Evolutionary conservation across 2,329 filamentous ascomycete species (phyloP).

Genomic region (Lasiodiplodia hormozganensis): DNA sequence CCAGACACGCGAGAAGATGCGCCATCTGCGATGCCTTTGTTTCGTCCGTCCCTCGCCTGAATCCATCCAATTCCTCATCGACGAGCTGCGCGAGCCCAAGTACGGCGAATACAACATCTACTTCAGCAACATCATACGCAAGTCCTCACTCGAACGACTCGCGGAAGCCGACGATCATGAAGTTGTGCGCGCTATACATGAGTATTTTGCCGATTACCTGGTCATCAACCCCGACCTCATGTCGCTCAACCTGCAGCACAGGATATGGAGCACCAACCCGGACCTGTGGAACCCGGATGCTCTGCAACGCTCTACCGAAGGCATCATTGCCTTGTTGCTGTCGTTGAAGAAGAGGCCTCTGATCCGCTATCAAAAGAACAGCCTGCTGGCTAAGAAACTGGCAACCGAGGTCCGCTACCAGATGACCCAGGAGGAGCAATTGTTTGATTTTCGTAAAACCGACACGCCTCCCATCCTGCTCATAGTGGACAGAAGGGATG

Average conservation of each 20-base stretch:
- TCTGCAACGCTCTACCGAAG: slow-evolving; percentile 85
- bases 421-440: slow-evolving; percentile 92
- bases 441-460: slow-evolving; percentile 94
- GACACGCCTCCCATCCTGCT: slow-evolving; percentile 94
- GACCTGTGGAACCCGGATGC: slow-evolving; percentile 93
- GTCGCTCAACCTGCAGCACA: slow-evolving; percentile 75
- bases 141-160: slow-evolving; percentile 90
- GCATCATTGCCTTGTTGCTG: slow-evolving; percentile 80
- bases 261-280: slow-evolving; percentile 80
- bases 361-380: slow-evolving; percentile 92
- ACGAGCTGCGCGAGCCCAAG: slow-evolving; percentile 93
- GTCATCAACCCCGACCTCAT: slow-evolving; percentile 96
- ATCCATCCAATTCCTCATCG: slow-evolving; percentile 91
- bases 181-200: slow-evolving; percentile 90
- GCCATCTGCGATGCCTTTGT: slow-evolving; percentile 90
- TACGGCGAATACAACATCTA: slow-evolving; percentile 98
- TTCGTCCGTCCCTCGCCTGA: slow-evolving; percentile 91
- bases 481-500: slow-evolving; percentile 88
- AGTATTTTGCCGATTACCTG: slow-evolving; percentile 95
- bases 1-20: slow-evolving; percentile 91
- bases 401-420: slow-evolving; percentile 91
- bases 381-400: slow-evolving; percentile 86
- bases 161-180: slow-evolving; percentile 98
- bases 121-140: slow-evolving; percentile 97
- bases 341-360: slow-evolving; percentile 96